Percentiles rank a stretch among this genome's conserved stretches.
Evolutionary conservation across 148 eudicot species (phyloP).

Genomic region (Cornus suecica): DNA sequence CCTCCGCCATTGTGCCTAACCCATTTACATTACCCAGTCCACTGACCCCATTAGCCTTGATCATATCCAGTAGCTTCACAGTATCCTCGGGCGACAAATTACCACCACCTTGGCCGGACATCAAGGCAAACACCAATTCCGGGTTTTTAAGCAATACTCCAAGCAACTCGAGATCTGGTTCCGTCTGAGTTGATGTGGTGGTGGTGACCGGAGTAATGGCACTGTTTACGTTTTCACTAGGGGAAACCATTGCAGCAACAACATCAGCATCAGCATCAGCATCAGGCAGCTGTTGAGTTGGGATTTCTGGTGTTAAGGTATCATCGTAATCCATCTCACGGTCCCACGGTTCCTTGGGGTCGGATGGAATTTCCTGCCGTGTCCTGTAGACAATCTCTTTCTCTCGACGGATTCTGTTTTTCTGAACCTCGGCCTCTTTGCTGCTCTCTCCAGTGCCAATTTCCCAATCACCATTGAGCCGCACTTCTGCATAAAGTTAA

Average conservation of each 20-base stretch:
- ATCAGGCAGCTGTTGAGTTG: conserved; percentile 77
- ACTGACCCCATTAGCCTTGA: conserved; percentile 56
- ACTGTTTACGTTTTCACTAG: conserved; percentile 11
- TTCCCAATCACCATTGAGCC: conserved; percentile 43
- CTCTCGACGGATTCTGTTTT: conserved; percentile 65
- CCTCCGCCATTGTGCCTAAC: conserved; percentile 31
- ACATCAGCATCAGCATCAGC: conserved; percentile 61
- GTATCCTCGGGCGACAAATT: conserved; percentile 60
- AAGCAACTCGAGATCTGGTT: conserved; percentile 81
- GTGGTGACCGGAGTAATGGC: conserved; percentile 20
- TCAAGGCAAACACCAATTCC: conserved; percentile 81
- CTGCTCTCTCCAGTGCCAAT: conserved; percentile 64
- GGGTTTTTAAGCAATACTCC: conserved; percentile 87
- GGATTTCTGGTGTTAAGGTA: conserved; percentile 66
- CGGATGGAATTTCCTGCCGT: conserved; percentile 49
- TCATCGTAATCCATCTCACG: conserved; percentile 87
- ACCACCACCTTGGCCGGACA: conserved; percentile 69
- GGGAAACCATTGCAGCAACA: conserved; percentile 17
- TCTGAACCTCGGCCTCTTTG: conserved; percentile 81
- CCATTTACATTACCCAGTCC: conserved; percentile 30
- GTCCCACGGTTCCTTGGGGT: conserved; percentile 96
- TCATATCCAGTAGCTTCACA: conserved; percentile 76
- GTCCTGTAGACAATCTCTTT: conserved; percentile 60
- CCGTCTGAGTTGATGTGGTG: conserved; percentile 33
- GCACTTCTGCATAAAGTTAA: conserved; percentile 56